These are phyloP conservation scores for Boletales sp. DNA, from an alignment of 768 basidiomycete genomes.

Conservation along the genomic window DNA sequence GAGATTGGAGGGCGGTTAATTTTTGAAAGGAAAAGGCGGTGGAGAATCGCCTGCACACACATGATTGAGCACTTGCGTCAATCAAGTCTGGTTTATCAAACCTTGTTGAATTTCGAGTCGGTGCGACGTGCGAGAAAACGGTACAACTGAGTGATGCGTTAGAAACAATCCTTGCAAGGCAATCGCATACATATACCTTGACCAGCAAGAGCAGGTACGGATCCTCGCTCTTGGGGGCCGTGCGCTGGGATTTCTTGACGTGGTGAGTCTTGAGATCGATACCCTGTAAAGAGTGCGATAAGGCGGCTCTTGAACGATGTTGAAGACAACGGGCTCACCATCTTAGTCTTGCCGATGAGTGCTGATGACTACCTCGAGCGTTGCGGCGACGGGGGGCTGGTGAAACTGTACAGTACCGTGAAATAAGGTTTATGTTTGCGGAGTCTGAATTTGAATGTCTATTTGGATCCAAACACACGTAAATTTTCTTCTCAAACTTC, in stretches of 20 bases:
- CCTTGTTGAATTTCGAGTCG: slow-evolving; percentile 95
- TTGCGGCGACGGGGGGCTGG: slow-evolving; percentile 48
- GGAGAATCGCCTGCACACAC: slow-evolving; percentile 74
- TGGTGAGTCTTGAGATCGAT: slow-evolving; percentile 96
- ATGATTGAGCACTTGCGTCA: slow-evolving; percentile 16
- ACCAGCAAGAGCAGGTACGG: slow-evolving; percentile 97
- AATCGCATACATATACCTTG: slow-evolving; percentile 58
- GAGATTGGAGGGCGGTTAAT: slow-evolving; percentile 96
- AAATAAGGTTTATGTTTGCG: slow-evolving; percentile 35
- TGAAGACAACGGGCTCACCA: slow-evolving; percentile 65
- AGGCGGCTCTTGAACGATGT: slow-evolving; percentile 20
- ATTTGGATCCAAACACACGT: slow-evolving; percentile 42
- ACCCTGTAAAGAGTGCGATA: slow-evolving; percentile 52
- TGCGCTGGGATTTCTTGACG: slow-evolving; percentile 96
- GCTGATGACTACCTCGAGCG: slow-evolving; percentile 45
- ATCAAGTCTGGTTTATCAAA: slow-evolving; percentile 24
- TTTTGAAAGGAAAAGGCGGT: slow-evolving; percentile 95
- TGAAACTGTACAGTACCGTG: slow-evolving; percentile 59
- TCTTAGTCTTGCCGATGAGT: slow-evolving; percentile 64
- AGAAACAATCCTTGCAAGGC: slow-evolving; percentile 6
- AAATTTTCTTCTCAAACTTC: slow-evolving; percentile 40
- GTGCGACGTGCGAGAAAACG: slow-evolving; percentile 98
- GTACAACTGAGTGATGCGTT: slow-evolving; percentile 66
- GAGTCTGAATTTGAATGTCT: slow-evolving; percentile 26
- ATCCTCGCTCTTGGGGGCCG: slow-evolving; percentile 98